A percentile compares a stretch with the other conserved stretches of the same genome.
Conservation (phyloP, 768 basidiomycete species). For the Boletus speciosus region DNA sequence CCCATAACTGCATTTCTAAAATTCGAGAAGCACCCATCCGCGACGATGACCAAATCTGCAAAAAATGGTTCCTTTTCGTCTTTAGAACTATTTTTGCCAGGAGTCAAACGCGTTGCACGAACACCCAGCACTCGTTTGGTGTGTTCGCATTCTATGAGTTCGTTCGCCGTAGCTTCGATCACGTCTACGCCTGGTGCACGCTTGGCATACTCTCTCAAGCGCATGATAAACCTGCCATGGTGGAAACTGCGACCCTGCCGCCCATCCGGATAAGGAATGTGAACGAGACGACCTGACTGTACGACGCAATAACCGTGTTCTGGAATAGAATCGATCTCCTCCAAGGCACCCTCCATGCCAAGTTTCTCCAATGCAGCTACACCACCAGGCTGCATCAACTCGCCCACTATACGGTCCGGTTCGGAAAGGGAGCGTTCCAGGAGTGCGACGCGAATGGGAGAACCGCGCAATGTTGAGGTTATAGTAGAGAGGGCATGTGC, state of each 20-base stretch:
- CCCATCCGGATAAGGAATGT: constrained; percentile 81
- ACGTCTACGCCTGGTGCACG: constrained; percentile 66
- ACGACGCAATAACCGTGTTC: constrained; percentile 86
- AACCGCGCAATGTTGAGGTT: constrained; percentile 37
- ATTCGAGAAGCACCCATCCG: constrained; percentile 95
- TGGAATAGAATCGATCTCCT: constrained; percentile 84
- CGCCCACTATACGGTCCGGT: constrained; percentile 97
- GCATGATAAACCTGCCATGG: constrained; percentile 87
- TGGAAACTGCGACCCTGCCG: constrained; percentile 86
- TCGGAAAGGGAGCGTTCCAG: constrained; percentile 89
- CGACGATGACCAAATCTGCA: constrained; percentile 81
- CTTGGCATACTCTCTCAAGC: constrained; percentile 63
- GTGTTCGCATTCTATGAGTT: constrained; percentile 58
- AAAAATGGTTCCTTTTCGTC: constrained; percentile 51
- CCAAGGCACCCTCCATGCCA: constrained; percentile 72
- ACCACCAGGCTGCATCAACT: constrained; percentile 93
- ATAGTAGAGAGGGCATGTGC: constrained; percentile 77
- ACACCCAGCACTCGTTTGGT: constrained; percentile 63
- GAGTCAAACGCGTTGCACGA: constrained; percentile 45
- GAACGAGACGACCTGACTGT: constrained; percentile 58
- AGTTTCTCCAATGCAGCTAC: constrained; percentile 70
- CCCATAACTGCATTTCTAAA: constrained; percentile 75
- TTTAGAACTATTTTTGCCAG: constrained; percentile 29
- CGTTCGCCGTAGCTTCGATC: constrained; percentile 80
- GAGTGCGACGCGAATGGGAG: constrained; percentile 73